Evolutionary conservation across 495 filamentous ascomycete species (phyloP).

Genomic region (Penicillium roqueforti): DNA sequence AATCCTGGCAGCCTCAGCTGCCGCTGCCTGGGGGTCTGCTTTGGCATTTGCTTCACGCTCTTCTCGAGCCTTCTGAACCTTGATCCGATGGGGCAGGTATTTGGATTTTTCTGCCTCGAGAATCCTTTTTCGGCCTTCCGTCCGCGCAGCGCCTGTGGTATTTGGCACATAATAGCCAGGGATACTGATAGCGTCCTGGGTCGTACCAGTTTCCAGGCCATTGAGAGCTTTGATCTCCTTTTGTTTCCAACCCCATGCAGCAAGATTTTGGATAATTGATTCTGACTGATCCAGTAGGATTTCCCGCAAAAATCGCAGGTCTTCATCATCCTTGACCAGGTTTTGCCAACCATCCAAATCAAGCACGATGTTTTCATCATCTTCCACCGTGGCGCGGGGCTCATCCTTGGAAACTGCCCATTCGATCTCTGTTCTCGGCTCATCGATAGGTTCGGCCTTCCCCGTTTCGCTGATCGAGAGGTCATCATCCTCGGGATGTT

Average conservation of each 20-base stretch:
- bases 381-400: constrained; percentile 62
- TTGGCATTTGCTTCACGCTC: constrained; percentile 78
- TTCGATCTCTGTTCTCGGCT: constrained; percentile 46
- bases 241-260: constrained; percentile 85
- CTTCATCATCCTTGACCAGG: constrained; percentile 75
- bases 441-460: constrained; percentile 18
- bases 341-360: constrained; percentile 78
- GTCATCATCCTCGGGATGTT: constrained; percentile 5
- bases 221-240: constrained; percentile 87
- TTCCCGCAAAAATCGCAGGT: constrained; percentile 54
- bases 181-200: constrained; percentile 56
- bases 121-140: constrained; percentile 90
- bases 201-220: constrained; percentile 48
- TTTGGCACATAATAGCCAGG: constrained; percentile 92
- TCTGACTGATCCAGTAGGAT: constrained; percentile 44
- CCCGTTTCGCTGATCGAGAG: constrained; percentile 28
- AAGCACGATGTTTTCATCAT: constrained; percentile 61
- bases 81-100: constrained; percentile 95
- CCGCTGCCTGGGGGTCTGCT: constrained; percentile 61
- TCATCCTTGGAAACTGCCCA: constrained; percentile 59
- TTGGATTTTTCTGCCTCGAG: constrained; percentile 95
- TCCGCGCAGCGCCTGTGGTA: constrained; percentile 75
- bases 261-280: constrained; percentile 59
- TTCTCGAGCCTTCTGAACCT: constrained; percentile 83
- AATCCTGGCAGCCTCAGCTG: constrained; percentile 64